phyloP scores from a whole-genome alignment of 441 rosid genomes.

The Adansonia gregorii region DNA sequence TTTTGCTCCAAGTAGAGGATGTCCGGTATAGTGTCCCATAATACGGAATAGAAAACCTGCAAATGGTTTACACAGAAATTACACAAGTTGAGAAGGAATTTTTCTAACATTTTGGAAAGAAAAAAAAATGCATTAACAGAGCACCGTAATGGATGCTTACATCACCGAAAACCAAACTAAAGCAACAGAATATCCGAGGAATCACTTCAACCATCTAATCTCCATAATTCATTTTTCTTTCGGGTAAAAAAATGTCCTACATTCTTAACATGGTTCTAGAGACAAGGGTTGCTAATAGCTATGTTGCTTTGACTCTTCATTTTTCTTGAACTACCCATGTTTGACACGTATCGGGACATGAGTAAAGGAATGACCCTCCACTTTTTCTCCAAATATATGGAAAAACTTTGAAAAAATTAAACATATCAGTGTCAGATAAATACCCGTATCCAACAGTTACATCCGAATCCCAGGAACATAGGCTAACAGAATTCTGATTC shows the following conservation, averaged over 20 bases:
- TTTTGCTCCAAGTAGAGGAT: slow-evolving; percentile 93
- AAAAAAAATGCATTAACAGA: background rate
- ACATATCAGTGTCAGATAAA: too few relatives aligned
- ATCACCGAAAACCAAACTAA: background rate
- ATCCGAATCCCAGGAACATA: too few relatives aligned
- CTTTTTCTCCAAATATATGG: too few relatives aligned
- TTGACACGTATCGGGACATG: too few relatives aligned
- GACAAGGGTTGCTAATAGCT: background rate
- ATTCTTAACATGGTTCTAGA: background rate
- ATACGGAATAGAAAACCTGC: slow-evolving; percentile 86
- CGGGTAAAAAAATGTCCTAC: background rate
- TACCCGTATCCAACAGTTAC: too few relatives aligned
- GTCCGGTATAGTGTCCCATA: slow-evolving; percentile 87
- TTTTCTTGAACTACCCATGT: too few relatives aligned
- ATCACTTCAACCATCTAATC: background rate
- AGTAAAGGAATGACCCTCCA: too few relatives aligned
- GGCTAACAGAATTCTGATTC: background rate
- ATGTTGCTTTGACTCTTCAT: too few relatives aligned
- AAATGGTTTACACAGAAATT: slow-evolving; percentile 15
- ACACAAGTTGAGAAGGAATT: background rate
- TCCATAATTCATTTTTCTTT: background rate
- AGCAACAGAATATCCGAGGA: background rate
- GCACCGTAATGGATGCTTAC: background rate
- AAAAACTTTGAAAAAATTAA: too few relatives aligned
- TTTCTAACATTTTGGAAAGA: too few relatives aligned